Evolutionary conservation across 768 basidiomycete genomes (phyloP).

Genomic region (Ramaria sp.): DNA sequence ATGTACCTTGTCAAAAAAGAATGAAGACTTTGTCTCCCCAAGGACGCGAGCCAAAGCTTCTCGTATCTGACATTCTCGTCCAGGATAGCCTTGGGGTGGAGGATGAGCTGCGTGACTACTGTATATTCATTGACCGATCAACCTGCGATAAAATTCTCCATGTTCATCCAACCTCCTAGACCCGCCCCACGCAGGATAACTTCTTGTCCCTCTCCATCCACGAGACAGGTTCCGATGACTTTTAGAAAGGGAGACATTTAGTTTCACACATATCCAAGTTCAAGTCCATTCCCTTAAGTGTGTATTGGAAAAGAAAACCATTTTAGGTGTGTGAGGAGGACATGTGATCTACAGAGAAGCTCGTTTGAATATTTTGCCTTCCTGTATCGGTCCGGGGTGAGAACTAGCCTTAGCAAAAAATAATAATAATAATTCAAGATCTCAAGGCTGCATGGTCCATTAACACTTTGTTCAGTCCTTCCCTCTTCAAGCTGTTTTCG

Average conservation of each 20-base stretch:
- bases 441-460: constrained; percentile 8
- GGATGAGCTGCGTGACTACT: neutral
- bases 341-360: neutral
- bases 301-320: neutral
- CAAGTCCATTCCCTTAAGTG: neutral
- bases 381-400: neutral
- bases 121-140: neutral
- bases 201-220: constrained; percentile 44
- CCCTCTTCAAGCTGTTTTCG: constrained; percentile 26
- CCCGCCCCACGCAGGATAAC: constrained; percentile 64
- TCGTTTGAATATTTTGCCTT: neutral
- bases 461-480: constrained; percentile 16
- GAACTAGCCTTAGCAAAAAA: neutral
- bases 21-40: constrained; percentile 55
- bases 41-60: constrained; percentile 54
- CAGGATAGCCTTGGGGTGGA: constrained; percentile 48
- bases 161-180: constrained; percentile 78
- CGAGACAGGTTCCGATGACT: constrained; percentile 48
- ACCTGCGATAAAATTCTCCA: constrained; percentile 73
- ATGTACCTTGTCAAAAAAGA: constrained; percentile 80
- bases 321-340: too few relatives aligned
- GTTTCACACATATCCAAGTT: neutral
- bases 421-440: neutral
- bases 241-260: constrained; percentile 34
- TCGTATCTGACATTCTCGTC: constrained; percentile 72